Evolutionary conservation across 768 basidiomycete genomes (phyloP).

Genomic region (Tylopilus subfusipes): DNA sequence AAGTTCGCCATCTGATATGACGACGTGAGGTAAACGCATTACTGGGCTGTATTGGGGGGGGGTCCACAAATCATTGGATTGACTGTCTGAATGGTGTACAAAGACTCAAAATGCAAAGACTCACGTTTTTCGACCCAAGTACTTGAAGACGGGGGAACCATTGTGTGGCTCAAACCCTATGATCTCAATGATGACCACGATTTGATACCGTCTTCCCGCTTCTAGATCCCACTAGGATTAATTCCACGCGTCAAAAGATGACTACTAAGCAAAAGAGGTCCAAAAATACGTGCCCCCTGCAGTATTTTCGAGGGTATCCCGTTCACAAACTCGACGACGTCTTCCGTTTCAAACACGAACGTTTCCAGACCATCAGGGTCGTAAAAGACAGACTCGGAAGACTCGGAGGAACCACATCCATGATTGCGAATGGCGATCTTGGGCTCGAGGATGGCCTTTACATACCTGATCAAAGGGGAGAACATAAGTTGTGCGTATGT

Average conservation of each 20-base stretch:
- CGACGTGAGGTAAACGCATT: constrained; percentile 1
- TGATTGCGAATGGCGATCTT: constrained; percentile 4
- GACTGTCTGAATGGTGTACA: too few relatives aligned
- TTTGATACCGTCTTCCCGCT: constrained; percentile 7
- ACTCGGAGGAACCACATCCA: constrained; percentile 10
- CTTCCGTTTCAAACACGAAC: constrained; percentile 9
- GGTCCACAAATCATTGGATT: too few relatives aligned
- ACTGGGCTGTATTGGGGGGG: neutral
- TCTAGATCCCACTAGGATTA: constrained; percentile 10
- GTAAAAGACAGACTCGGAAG: neutral
- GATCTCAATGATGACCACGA: constrained; percentile 4
- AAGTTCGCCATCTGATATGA: constrained; percentile 4
- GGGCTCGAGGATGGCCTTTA: constrained; percentile 11
- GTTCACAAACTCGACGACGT: constrained; percentile 6
- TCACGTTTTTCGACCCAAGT: constrained; percentile 7
- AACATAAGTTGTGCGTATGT: too few relatives aligned
- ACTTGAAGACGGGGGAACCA: constrained; percentile 11
- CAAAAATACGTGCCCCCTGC: neutral
- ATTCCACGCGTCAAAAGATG: neutral
- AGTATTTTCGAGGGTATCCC: too few relatives aligned
- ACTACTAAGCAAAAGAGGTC: neutral
- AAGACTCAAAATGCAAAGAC: too few relatives aligned
- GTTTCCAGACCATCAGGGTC: constrained; percentile 2
- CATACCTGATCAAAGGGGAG: neutral
- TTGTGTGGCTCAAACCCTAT: constrained; percentile 11